Evolutionary conservation across 495 filamentous ascomycete genomes (phyloP), one percentile per base, ranked within the genome.

Genomic region (Xylaria intraflava): DNA sequence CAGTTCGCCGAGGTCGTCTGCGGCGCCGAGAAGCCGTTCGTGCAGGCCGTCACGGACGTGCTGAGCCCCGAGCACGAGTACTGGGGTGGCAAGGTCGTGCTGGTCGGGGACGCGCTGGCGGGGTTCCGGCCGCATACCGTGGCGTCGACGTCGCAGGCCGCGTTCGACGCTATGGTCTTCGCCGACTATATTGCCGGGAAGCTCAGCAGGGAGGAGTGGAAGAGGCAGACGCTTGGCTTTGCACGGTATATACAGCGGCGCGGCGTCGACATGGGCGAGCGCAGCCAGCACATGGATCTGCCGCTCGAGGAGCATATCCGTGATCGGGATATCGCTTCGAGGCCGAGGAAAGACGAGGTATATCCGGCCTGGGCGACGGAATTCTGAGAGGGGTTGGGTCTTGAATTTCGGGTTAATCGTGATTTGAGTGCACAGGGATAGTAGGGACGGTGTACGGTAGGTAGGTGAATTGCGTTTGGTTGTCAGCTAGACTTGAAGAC

Each of bases 51-150:
- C 14, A 81, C 77, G 10, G 79, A 83, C 49, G 73, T 77, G 11
- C 59, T 79, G 7, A 69, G 67, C 23, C 69, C 74, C 0, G 49
- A 66, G 29, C 65, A 74, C 38, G 66, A 72, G 46, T 81, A 74
- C 47, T 53, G 77, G 17, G 60, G 62, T 47, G 78, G 74, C 0
- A 78, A 74, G 58, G 68, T 83, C 1, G 64, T 82, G 27, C 59
- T 83, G 30, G 65, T 82, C 6, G 79, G 80, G 19, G 81, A 84
- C 63, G 79, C 79, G 27, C 51, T 82, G 11, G 78, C 77, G 0
- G 74, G 73, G 2, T 80, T 84, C 45, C 62, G 80, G 14, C 81
- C 81, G 17, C 79, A 82, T 51, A 81, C 77, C 1, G 76, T 74
- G 8, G 75, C 73, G 1, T 71, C 71, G 30, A 79, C 76, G 6